These are phyloP conservation scores for Gremmenia infestans DNA, from an alignment of 2,329 filamentous ascomycete genomes.

Conservation along the genomic window DNA sequence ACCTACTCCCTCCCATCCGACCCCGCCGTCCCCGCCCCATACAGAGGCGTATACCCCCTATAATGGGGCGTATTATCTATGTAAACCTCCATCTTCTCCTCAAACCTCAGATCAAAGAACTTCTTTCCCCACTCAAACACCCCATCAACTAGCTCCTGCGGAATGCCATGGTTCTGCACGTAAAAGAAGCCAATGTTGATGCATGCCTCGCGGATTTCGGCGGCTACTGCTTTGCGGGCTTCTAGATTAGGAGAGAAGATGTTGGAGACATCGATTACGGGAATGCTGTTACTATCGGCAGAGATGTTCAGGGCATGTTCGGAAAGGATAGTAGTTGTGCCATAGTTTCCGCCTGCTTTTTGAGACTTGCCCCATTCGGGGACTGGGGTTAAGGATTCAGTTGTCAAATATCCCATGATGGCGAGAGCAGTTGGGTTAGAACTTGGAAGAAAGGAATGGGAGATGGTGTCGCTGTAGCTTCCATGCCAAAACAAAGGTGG, in stretches of 20 bases:
- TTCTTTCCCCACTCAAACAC: conserved; percentile 20
- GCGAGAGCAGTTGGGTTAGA: too few species aligned
- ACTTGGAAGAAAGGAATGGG: too few species aligned
- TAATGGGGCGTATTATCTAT: conserved; percentile 20
- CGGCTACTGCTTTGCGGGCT: conserved; percentile 29
- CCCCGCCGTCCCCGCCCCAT: conserved; percentile 17
- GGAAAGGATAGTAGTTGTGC: neutral
- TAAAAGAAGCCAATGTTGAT: conserved; percentile 36
- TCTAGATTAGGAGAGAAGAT: conserved; percentile 28
- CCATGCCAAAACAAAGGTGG: too few species aligned
- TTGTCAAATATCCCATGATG: too few species aligned
- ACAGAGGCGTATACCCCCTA: conserved; percentile 22
- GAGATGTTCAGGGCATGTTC: neutral
- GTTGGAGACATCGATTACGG: conserved; percentile 33
- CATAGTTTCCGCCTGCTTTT: neutral
- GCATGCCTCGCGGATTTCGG: conserved; percentile 30
- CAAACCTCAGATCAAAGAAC: conserved; percentile 21
- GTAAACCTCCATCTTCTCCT: conserved; percentile 26
- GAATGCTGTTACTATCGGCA: conserved; percentile 30
- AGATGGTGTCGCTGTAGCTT: too few species aligned
- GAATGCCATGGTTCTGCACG: conserved; percentile 31
- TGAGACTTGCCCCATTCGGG: neutral
- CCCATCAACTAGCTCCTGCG: conserved; percentile 40
- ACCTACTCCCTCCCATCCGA: conserved; percentile 12
- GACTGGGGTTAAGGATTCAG: neutral